These are phyloP conservation scores for Anisodus acutangulus DNA, from an alignment of 257 asterid species.

Conservation along the genomic window DNA sequence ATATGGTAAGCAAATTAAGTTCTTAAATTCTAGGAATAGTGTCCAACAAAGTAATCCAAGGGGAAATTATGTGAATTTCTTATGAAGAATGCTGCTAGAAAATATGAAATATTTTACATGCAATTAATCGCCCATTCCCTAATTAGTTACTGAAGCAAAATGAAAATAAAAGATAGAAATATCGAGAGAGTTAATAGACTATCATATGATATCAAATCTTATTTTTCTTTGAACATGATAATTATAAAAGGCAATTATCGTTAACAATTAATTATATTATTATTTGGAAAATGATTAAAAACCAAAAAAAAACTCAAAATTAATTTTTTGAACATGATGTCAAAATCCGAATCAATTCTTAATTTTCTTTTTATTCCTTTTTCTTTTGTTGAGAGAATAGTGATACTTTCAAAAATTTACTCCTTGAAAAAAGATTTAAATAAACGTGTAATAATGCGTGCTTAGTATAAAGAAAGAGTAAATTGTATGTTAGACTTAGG, in stretches of 20 bases:
- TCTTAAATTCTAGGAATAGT: neutral
- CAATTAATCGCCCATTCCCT: neutral
- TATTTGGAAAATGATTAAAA: too few relatives aligned
- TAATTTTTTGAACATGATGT: neutral
- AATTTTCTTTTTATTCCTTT: too few relatives aligned
- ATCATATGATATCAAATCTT: too few relatives aligned
- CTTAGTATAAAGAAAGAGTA: neutral
- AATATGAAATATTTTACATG: neutral
- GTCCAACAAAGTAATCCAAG: neutral
- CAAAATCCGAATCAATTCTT: neutral
- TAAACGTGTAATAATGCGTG: neutral
- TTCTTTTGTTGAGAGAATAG: too few relatives aligned
- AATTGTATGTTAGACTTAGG: neutral
- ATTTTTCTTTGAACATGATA: too few relatives aligned
- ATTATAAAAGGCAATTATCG: neutral
- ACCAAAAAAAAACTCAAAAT: too few relatives aligned
- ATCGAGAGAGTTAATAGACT: neutral
- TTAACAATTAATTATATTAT: neutral
- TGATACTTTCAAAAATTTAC: neutral
- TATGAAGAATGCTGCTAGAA: neutral
- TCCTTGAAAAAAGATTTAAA: neutral
- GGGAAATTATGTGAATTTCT: neutral
- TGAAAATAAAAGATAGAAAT: neutral
- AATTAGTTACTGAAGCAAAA: neutral
- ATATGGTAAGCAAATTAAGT: too few relatives aligned